Evolutionary conservation across 371 early-diverging fungal species (phyloP), one percentile per base, ranked within the genome.

Genomic region (Mucor saturninus): DNA sequence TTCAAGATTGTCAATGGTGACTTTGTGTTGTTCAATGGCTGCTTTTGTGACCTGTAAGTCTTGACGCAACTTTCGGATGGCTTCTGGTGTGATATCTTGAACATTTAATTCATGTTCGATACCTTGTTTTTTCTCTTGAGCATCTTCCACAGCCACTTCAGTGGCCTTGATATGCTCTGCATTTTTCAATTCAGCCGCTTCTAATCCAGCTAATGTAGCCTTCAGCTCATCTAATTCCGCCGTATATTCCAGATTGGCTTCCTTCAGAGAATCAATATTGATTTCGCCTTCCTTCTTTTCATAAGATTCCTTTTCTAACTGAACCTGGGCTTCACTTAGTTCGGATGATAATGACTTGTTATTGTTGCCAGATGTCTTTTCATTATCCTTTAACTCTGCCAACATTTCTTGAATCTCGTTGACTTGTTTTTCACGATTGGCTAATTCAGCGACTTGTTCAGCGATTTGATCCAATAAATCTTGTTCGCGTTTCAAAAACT

Each of bases 401-500:
- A 92, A 70, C 68, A 92, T 90, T 39, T 89, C 88, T 71, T 80
- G 83, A 53, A 87, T 73, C 11, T 81, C 69, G 14, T 81, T 82
- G 14, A 87, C 66, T 39, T 83, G 59, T 54, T 85, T 84, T 62
- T 85, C 77, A 51, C 83, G 77, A 13, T 73, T 62, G 43, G 81
- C 74, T 28, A 93, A 59, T 54, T 87, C 89, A 5, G 83, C 71
- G 56, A 90, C 91, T 71, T 94, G 95, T 65, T 96, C 95, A 5
- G 92, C 84, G 14, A 97, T 78, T 63, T 93, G 90, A 63, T 97
- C 96, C 58, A 88, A 83, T 53, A 97, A 82, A 68, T 97, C 97
- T 74, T 95, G 96, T 71, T 98, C 98, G 39, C 98, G 88, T 54
- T 88, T 87, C 77, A 97, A 65, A 66, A 95, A 96, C 63, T 95